These are phyloP conservation scores for Linanthus parryae DNA, from an alignment of 148 eudicot genomes.

Conservation along the genomic window DNA sequence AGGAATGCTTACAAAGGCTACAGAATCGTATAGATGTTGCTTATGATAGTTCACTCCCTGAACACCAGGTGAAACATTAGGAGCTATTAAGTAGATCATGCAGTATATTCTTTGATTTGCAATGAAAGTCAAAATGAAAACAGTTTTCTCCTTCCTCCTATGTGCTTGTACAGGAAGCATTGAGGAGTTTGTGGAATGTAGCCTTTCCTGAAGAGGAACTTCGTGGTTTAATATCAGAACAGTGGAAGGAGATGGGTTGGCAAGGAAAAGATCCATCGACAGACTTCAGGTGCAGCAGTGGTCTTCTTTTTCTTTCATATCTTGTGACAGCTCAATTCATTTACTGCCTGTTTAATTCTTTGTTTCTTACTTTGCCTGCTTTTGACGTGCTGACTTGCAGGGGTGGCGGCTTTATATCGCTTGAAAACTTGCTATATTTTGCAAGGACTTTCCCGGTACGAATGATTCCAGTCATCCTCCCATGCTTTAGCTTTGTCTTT, in stretches of 20 bases:
- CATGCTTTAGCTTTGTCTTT: not conserved
- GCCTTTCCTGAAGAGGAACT: conserved; percentile 86
- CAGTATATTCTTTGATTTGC: no score
- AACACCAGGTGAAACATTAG: conserved; percentile 61
- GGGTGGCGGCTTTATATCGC: conserved; percentile 95
- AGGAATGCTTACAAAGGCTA: conserved; percentile 74
- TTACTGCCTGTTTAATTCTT: not conserved
- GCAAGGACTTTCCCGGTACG: conserved; percentile 83
- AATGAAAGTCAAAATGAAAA: not conserved
- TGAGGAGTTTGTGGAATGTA: conserved; percentile 81
- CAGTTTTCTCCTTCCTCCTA: not conserved
- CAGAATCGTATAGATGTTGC: conserved; percentile 80
- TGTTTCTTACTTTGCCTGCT: conserved; percentile 8
- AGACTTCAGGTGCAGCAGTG: conserved; percentile 63
- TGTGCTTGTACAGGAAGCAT: conserved; percentile 51
- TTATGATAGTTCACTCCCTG: conserved; percentile 73
- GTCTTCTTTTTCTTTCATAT: conserved; percentile 6
- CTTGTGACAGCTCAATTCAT: not conserved
- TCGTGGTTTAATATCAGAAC: conserved; percentile 74
- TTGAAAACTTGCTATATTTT: conserved; percentile 83
- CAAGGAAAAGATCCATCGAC: conserved; percentile 99
- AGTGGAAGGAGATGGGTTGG: conserved; percentile 99
- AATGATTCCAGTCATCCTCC: not conserved
- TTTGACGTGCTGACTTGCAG: conserved; percentile 29
- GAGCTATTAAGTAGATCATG: not conserved